Percentiles rank a stretch among this genome's conserved stretches.
phyloP scores from a whole-genome alignment of 768 basidiomycete species.

The Pleurotus cornucopiae region DNA sequence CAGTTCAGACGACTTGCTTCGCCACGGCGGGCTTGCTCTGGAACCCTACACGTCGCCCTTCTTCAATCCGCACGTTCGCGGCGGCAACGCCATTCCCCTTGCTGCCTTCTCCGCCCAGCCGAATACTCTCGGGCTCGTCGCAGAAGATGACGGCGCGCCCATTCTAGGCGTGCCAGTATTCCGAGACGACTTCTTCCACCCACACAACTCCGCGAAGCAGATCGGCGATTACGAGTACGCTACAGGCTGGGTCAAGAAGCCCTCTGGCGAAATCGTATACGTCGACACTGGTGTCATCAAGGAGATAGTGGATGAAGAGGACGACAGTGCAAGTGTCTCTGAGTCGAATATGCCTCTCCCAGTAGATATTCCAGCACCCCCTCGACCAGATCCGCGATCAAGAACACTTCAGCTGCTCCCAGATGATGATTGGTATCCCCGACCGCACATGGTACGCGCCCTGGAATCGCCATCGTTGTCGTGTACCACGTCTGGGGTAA shows the following conservation, averaged over 20 bases:
- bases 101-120: neutral
- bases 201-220: neutral
- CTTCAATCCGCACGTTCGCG: neutral
- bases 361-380: neutral
- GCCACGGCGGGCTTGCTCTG: neutral
- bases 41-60: neutral
- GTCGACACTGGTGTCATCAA: neutral
- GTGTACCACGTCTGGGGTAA: neutral
- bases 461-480: neutral
- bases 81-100: neutral
- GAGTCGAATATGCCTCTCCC: neutral
- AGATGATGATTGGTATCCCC: neutral
- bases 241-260: neutral
- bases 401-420: neutral
- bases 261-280: neutral
- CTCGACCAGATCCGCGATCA: constrained; percentile 1
- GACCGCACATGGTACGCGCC: neutral
- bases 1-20: neutral
- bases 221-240: neutral
- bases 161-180: constrained; percentile 1
- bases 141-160: neutral
- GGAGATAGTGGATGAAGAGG: neutral
- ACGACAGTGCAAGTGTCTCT: neutral
- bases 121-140: constrained; percentile 6
- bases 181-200: neutral